Evolutionary conservation across 177 flowering plant species (phyloP).

Genomic region (Vitis hybrid): DNA sequence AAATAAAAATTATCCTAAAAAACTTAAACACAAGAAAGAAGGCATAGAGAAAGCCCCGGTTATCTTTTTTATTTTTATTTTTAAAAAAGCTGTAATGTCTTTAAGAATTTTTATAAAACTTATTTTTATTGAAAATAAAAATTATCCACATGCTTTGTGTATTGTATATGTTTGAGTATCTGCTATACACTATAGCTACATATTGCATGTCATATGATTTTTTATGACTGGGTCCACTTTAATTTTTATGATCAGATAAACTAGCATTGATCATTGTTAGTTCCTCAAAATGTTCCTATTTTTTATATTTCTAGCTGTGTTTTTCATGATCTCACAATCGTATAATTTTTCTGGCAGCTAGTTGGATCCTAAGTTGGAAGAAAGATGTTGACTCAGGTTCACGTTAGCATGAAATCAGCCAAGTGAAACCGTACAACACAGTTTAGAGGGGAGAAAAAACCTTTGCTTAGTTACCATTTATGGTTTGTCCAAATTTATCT

Average conservation of each 20-base stretch:
- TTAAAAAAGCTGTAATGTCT: too few relatives aligned
- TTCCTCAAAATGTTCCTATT: not conserved
- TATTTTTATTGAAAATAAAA: too few relatives aligned
- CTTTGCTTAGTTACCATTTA: not conserved
- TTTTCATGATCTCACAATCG: not conserved
- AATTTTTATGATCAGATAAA: not conserved
- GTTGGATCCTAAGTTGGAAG: conserved; percentile 3
- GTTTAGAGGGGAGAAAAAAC: not conserved
- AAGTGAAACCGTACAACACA: not conserved
- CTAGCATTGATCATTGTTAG: not conserved
- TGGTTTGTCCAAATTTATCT: not conserved
- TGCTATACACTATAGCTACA: too few relatives aligned
- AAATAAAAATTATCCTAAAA: too few relatives aligned
- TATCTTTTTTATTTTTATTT: too few relatives aligned
- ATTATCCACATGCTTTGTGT: too few relatives aligned
- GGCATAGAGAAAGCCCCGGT: too few relatives aligned
- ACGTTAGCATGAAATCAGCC: not conserved
- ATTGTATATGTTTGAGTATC: too few relatives aligned
- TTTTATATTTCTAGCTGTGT: not conserved
- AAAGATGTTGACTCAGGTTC: not conserved
- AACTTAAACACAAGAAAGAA: too few relatives aligned
- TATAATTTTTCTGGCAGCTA: not conserved
- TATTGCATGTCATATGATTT: too few relatives aligned
- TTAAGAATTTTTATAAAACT: too few relatives aligned
- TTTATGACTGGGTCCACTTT: too few relatives aligned